These are phyloP conservation scores for Phytophthora foliorum DNA, from an alignment of 352 stramenopile genomes.

Conservation along the genomic window DNA sequence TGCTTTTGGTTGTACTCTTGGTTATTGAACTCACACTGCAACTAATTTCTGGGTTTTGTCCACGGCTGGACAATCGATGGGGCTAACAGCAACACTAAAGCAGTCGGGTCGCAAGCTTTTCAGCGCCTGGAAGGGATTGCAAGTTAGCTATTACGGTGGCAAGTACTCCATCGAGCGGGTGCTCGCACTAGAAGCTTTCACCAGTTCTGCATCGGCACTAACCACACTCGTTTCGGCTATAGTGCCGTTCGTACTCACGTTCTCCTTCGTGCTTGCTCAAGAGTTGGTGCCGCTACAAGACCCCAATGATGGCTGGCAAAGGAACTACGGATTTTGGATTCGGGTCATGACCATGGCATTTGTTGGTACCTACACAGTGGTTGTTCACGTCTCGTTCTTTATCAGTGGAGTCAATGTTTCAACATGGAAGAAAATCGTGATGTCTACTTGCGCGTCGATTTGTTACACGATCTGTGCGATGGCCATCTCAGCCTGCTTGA, in stretches of 20 bases:
- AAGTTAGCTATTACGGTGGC: constrained; percentile 22
- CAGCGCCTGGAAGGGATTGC: constrained; percentile 5
- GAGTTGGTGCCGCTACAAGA: constrained; percentile 23
- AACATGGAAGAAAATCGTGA: background rate
- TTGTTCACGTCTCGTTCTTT: constrained; percentile 13
- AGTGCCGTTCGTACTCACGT: background rate
- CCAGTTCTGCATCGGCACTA: background rate
- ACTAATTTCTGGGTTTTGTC: too few species aligned
- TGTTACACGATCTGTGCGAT: background rate
- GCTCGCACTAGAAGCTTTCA: constrained; percentile 16
- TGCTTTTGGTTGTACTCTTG: too few species aligned
- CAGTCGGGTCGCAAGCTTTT: background rate
- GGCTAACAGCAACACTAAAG: background rate
- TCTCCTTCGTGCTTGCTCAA: constrained; percentile 1
- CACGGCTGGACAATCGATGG: too few species aligned
- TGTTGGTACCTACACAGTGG: constrained; percentile 3
- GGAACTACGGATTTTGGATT: constrained; percentile 27
- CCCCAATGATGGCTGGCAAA: constrained; percentile 7
- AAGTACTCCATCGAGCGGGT: constrained; percentile 17
- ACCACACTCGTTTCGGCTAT: background rate
- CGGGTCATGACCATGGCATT: constrained; percentile 5
- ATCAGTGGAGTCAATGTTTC: constrained; percentile 12
- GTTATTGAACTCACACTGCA: too few species aligned
- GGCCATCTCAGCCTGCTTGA: background rate
- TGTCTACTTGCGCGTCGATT: constrained; percentile 1